Conservation (phyloP, 179 eudicot species). For the Sideroxylon spinosum region DNA sequence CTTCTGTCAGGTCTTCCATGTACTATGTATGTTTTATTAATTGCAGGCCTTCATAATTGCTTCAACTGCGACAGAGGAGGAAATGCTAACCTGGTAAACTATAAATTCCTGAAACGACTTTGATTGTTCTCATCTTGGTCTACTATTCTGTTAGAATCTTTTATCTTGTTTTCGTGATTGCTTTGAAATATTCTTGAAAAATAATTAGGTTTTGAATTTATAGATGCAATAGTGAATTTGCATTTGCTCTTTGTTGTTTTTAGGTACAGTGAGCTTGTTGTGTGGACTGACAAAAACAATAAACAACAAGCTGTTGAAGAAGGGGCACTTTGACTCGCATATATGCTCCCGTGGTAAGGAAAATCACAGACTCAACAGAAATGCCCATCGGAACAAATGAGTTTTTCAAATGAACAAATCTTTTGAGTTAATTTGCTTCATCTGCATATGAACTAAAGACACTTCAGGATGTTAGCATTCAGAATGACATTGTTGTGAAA, state of each 20-base stretch:
- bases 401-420: neutral
- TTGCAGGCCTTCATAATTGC: slow-evolving; percentile 89
- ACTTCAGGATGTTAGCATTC: neutral
- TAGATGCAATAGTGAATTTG: neutral
- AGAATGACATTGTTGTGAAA: neutral
- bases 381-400: neutral
- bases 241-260: neutral
- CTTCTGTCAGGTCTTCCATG: slow-evolving; percentile 9
- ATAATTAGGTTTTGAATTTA: neutral
- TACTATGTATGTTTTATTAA: neutral
- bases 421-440: no score
- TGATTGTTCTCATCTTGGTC: neutral
- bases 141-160: no score
- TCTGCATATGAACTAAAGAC: neutral
- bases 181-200: neutral
- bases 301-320: slow-evolving; percentile 66
- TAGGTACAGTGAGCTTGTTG: slow-evolving; percentile 89
- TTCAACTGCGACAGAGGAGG: slow-evolving; percentile 88
- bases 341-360: slow-evolving; percentile 82
- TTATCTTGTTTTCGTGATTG: neutral
- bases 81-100: slow-evolving; percentile 73
- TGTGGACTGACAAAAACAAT: slow-evolving; percentile 78
- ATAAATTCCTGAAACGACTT: neutral
- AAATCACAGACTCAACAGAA: neutral
- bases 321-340: slow-evolving; percentile 80